A percentile compares a stretch with the other conserved stretches of the same genome.
Conservation (phyloP, 352 stramenopile species). For the Globisporangium cystogenes region DNA sequence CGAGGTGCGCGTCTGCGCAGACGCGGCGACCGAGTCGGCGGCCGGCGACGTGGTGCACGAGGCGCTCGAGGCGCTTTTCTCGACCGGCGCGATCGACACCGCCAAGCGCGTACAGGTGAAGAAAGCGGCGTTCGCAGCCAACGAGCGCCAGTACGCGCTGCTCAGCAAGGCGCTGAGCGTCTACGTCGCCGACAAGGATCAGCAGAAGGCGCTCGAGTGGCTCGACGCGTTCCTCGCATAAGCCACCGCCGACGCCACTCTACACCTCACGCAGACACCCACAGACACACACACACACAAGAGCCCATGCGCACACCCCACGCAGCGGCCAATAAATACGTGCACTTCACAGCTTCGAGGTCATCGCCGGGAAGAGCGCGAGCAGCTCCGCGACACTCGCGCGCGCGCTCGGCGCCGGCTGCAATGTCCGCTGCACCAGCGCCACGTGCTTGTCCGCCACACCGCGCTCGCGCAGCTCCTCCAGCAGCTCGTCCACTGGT, state of each 20-base stretch:
- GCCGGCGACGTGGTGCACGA: slow-evolving; percentile 16
- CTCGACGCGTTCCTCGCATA: slow-evolving; percentile 49
- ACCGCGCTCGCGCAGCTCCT: slow-evolving; percentile 24
- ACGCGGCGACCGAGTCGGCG: not conserved
- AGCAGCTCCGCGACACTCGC: slow-evolving; percentile 40
- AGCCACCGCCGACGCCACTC: not conserved
- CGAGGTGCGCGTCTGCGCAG: not conserved
- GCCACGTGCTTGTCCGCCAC: slow-evolving; percentile 25
- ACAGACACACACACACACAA: no score
- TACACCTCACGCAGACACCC: not conserved
- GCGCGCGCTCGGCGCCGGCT: slow-evolving; percentile 30
- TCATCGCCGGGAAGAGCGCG: slow-evolving; percentile 27
- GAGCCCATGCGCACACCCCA: no score
- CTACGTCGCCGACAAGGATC: slow-evolving; percentile 32
- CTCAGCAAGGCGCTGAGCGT: slow-evolving; percentile 41
- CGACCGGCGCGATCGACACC: slow-evolving; percentile 40
- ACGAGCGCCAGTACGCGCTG: slow-evolving; percentile 48
- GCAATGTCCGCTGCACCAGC: slow-evolving; percentile 41
- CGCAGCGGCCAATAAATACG: slow-evolving; percentile 32
- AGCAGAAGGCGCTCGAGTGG: slow-evolving; percentile 59
- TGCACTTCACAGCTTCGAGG: slow-evolving; percentile 35
- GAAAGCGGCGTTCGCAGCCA: slow-evolving; percentile 44
- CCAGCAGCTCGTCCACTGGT: slow-evolving; percentile 55
- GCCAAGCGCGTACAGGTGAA: slow-evolving; percentile 47
- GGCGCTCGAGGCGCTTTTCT: slow-evolving; percentile 44